These are phyloP conservation scores for Alternaria sp. DNA, from an alignment of 2,329 filamentous ascomycete species.

Conservation along the genomic window DNA sequence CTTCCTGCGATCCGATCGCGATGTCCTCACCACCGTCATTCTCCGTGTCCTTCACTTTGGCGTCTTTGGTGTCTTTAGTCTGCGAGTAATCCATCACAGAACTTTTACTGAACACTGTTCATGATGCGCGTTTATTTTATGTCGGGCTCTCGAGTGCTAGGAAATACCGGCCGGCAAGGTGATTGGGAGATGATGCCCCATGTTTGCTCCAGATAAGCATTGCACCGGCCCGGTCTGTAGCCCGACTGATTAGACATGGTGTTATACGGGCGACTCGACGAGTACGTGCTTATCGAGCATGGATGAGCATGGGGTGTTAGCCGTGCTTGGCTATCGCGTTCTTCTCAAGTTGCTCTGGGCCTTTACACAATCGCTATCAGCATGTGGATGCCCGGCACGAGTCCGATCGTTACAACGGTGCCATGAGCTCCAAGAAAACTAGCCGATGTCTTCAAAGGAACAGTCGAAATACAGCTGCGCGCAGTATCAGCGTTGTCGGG, in stretches of 20 bases:
- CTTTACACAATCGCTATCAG: neutral
- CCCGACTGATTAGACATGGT: neutral
- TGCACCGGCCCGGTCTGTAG: slow-evolving; percentile 8
- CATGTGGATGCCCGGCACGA: neutral
- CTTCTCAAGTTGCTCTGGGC: neutral
- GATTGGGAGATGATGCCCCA: neutral
- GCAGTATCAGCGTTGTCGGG: neutral
- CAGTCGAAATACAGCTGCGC: neutral
- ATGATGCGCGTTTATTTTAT: neutral
- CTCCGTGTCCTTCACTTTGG: neutral
- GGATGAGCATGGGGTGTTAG: neutral
- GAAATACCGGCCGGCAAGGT: neutral
- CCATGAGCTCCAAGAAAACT: neutral
- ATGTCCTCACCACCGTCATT: neutral
- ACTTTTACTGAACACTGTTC: neutral
- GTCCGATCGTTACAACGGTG: neutral
- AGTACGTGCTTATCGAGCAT: neutral
- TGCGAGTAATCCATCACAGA: slow-evolving; percentile 1
- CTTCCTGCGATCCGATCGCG: slow-evolving; percentile 4
- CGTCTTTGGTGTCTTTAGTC: slow-evolving; percentile 3
- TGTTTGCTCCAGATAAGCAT: slow-evolving; percentile 3
- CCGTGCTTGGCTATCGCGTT: neutral
- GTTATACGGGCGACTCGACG: neutral
- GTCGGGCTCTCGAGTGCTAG: neutral
- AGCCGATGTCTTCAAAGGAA: neutral